phyloP scores from a whole-genome alignment of 2,329 filamentous ascomycete species.

The Xylariaceae sp. region DNA sequence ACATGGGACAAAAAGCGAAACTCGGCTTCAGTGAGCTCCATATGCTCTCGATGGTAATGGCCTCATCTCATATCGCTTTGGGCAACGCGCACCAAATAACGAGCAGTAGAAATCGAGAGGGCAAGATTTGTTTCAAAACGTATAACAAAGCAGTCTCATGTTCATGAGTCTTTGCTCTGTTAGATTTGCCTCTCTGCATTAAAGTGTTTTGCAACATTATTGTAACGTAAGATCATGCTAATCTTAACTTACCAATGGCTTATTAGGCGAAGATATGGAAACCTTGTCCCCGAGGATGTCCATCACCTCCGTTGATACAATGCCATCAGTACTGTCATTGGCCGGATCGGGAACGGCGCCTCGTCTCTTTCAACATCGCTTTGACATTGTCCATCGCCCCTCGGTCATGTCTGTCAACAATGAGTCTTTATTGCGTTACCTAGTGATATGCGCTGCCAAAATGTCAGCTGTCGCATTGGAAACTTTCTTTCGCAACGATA shows the following conservation, averaged over 20 bases:
- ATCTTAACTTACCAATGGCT: not conserved
- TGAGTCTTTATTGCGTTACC: conserved; percentile 26
- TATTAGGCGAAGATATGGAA: conserved; percentile 5
- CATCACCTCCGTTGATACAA: not conserved
- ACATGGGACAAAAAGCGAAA: too few relatives aligned
- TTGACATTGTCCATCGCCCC: conserved; percentile 22
- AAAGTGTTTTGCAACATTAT: not conserved
- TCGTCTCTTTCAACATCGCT: conserved; percentile 21
- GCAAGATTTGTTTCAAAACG: too few relatives aligned
- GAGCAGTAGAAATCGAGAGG: too few relatives aligned
- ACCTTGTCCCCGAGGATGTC: conserved; percentile 6
- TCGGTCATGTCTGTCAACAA: conserved; percentile 20
- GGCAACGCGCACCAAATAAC: too few relatives aligned
- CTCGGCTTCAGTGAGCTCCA: too few relatives aligned
- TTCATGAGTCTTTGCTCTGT: too few relatives aligned
- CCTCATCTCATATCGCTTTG: too few relatives aligned
- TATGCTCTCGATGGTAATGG: too few relatives aligned
- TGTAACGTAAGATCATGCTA: conserved; percentile 1
- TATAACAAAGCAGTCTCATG: too few relatives aligned
- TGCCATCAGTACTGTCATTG: conserved; percentile 1
- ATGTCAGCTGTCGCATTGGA: not conserved
- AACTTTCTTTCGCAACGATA: conserved; percentile 13
- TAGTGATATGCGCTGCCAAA: conserved; percentile 21
- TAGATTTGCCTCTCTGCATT: too few relatives aligned
- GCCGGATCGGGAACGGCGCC: conserved; percentile 24